Evolutionary conservation across 78 protist species (phyloP).

Genomic region (Dictyostelium brefeldianum): DNA sequence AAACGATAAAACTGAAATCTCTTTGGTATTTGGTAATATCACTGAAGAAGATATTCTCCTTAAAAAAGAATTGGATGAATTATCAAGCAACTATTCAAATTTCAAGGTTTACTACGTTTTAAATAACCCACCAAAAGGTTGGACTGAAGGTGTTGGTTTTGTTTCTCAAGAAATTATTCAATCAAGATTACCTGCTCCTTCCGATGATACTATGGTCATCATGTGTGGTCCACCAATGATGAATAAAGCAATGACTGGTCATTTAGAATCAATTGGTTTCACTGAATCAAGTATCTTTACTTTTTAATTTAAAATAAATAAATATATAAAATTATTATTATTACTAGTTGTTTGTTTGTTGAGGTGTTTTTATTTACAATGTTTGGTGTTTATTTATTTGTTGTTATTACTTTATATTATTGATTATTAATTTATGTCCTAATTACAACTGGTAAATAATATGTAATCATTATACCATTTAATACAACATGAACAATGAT

Average conservation of each 20-base stretch:
- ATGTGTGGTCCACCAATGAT: constrained; percentile 91
- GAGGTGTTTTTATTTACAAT: neutral
- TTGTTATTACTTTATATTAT: too few species aligned
- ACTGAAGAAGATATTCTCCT: constrained; percentile 86
- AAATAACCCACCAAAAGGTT: constrained; percentile 72
- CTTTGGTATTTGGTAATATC: constrained; percentile 86
- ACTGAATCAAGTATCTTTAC: constrained; percentile 28
- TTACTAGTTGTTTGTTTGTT: neutral
- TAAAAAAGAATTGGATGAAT: constrained; percentile 50
- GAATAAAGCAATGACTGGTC: constrained; percentile 87
- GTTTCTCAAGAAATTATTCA: constrained; percentile 62
- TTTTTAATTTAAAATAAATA: constrained; percentile 34
- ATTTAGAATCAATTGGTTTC: constrained; percentile 34
- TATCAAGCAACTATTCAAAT: constrained; percentile 25
- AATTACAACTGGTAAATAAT: constrained; percentile 47
- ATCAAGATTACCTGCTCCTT: constrained; percentile 47
- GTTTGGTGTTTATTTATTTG: neutral
- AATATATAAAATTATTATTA: neutral
- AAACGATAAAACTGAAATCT: constrained; percentile 73
- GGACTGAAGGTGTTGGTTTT: constrained; percentile 74
- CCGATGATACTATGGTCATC: constrained; percentile 43
- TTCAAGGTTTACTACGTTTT: constrained; percentile 77
- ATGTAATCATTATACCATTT: neutral
- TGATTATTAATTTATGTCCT: neutral
- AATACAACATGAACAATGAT: constrained; percentile 21